phyloP scores from a whole-genome alignment of 2,329 filamentous ascomycete genomes.

The Colletotrichum shisoi region DNA sequence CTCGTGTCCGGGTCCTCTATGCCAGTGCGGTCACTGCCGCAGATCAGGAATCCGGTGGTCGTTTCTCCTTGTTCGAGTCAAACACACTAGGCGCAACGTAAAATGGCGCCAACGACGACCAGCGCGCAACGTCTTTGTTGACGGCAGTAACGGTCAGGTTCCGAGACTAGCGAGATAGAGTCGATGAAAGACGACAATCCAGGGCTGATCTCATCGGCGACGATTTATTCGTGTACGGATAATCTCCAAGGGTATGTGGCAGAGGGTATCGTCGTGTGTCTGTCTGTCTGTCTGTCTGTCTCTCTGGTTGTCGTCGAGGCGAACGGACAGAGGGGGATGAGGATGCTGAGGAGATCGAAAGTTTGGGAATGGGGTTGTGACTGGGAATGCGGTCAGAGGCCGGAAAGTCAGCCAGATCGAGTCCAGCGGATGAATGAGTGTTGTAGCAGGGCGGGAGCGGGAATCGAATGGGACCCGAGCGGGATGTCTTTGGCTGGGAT shows the following conservation, averaged over 20 bases:
- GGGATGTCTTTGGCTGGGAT: constrained; percentile 36
- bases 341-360: not conserved
- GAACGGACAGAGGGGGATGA: constrained; percentile 19
- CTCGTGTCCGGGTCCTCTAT: constrained; percentile 1
- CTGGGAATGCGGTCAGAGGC: constrained; percentile 34
- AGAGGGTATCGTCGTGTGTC: constrained; percentile 2
- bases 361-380: constrained; percentile 15
- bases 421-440: constrained; percentile 28
- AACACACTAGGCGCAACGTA: constrained; percentile 13
- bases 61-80: constrained; percentile 10
- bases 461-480: constrained; percentile 34
- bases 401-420: constrained; percentile 22
- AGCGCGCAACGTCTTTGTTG: constrained; percentile 23
- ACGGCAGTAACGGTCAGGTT: not conserved
- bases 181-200: not conserved
- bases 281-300: no score
- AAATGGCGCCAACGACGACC: constrained; percentile 15
- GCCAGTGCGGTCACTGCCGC: constrained; percentile 12
- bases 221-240: not conserved
- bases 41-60: constrained; percentile 14
- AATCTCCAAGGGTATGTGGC: constrained; percentile 6
- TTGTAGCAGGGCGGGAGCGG: constrained; percentile 37
- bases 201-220: not conserved
- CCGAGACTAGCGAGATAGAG: constrained; percentile 2
- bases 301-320: not conserved